phyloP scores from a whole-genome alignment of 2,329 filamentous ascomycete species.

The Colletotrichum siamense region DNA sequence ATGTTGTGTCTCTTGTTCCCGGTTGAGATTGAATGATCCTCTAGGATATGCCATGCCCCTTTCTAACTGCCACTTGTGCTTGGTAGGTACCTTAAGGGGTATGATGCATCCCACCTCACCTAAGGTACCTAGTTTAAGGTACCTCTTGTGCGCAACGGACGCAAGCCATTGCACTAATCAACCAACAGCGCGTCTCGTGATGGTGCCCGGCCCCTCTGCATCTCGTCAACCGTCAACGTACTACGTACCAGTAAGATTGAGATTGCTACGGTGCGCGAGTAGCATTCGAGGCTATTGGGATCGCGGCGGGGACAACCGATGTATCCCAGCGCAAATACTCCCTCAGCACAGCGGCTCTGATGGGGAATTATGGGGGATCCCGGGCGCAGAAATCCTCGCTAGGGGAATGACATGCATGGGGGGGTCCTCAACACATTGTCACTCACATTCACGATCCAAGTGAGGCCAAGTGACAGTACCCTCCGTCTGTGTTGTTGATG shows the following conservation, averaged over 20 bases:
- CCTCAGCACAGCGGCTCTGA: not conserved
- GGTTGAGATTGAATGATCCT: not conserved
- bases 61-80: not conserved
- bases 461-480: not conserved
- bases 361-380: not conserved
- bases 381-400: constrained; percentile 4
- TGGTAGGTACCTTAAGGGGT: not conserved
- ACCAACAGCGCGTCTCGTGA: not conserved
- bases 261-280: not conserved
- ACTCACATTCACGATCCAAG: not conserved
- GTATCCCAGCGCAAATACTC: not conserved
- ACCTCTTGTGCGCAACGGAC: not conserved
- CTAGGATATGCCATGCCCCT: not conserved
- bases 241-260: not conserved
- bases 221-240: not conserved
- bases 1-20: not conserved
- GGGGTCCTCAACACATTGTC: not conserved
- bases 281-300: not conserved
- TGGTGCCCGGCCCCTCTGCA: constrained; percentile 10
- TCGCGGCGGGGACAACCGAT: constrained; percentile 3
- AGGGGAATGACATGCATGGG: not conserved
- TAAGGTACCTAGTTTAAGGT: not conserved
- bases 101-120: not conserved
- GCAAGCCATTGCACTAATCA: not conserved
- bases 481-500: not conserved